Conservation (phyloP, 306 rosid genomes). For the Begonia loranthoides region DNA sequence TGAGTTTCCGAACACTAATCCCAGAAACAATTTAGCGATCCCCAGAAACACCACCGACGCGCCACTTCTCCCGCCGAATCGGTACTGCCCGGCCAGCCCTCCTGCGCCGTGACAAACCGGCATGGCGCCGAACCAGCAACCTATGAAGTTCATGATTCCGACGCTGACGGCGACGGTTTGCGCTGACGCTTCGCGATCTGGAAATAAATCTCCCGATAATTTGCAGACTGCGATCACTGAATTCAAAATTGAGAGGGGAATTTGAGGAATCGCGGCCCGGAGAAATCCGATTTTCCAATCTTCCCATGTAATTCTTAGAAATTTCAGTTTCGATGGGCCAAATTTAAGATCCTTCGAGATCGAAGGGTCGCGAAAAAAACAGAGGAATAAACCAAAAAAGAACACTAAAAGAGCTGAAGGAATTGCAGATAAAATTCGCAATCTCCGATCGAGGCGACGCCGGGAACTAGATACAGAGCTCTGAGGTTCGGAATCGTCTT, state of each 20-base stretch:
- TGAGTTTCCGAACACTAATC: slow-evolving; percentile 46
- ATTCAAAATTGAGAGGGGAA: slow-evolving; percentile 55
- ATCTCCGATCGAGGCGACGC: slow-evolving; percentile 8
- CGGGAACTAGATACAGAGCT: neutral
- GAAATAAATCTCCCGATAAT: slow-evolving; percentile 62
- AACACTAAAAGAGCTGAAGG: slow-evolving; percentile 61
- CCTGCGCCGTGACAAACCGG: slow-evolving; percentile 89
- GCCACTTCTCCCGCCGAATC: slow-evolving; percentile 42
- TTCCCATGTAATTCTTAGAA: slow-evolving; percentile 44
- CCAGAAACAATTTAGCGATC: slow-evolving; percentile 18
- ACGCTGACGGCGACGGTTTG: neutral
- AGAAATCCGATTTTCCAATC: slow-evolving; percentile 62
- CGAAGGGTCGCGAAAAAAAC: slow-evolving; percentile 52
- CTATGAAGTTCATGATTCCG: slow-evolving; percentile 49
- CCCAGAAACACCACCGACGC: slow-evolving; percentile 54
- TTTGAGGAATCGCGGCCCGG: slow-evolving; percentile 60
- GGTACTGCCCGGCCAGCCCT: slow-evolving; percentile 72
- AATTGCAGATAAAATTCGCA: slow-evolving; percentile 21
- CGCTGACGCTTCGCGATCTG: slow-evolving; percentile 58
- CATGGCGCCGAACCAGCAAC: slow-evolving; percentile 77
- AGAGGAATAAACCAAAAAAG: slow-evolving; percentile 36
- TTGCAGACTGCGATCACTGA: slow-evolving; percentile 77
- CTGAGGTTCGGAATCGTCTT: neutral
- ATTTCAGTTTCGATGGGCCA: slow-evolving; percentile 40
- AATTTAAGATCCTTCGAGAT: slow-evolving; percentile 28